A percentile compares a stretch with the other conserved stretches of the same genome.
Evolutionary conservation across 2,329 filamentous ascomycete genomes (phyloP).

Genomic region (Cladobotryum protrusum): DNA sequence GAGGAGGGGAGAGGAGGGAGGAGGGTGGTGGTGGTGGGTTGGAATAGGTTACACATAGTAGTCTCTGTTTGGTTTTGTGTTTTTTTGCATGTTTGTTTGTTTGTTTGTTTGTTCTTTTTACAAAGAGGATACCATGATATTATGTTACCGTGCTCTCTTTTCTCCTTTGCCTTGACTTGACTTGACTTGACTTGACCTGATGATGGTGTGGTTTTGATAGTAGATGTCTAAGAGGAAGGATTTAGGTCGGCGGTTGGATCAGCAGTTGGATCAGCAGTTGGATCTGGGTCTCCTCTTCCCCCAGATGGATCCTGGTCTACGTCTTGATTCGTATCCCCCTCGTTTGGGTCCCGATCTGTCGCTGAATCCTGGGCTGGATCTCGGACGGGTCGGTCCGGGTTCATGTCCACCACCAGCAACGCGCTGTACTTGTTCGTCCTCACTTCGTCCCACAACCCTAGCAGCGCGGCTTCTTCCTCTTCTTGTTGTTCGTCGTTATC

Average conservation of each 20-base stretch:
- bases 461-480: slow-evolving; percentile 16
- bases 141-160: neutral
- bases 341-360: too few species aligned
- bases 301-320: neutral
- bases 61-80: slow-evolving; percentile 12
- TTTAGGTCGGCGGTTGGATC: too few species aligned
- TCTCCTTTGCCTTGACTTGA: too few species aligned
- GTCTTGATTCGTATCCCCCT: too few species aligned
- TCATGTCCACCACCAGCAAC: slow-evolving; percentile 21
- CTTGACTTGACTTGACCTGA: neutral
- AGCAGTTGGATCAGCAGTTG: too few species aligned
- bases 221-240: too few species aligned
- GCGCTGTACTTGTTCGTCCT: slow-evolving; percentile 12
- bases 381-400: neutral
- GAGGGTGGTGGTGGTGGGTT: neutral
- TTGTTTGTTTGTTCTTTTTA: neutral
- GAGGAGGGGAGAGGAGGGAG: neutral
- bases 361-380: too few species aligned
- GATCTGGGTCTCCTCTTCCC: neutral
- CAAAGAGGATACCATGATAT: neutral
- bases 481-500: too few species aligned
- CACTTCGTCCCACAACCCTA: slow-evolving; percentile 16
- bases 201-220: neutral
- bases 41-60: neutral
- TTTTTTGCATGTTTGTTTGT: too few species aligned